Evolutionary conservation across 2,329 filamentous ascomycete genomes (phyloP).

Genomic region (Trichoderma endophyticum): DNA sequence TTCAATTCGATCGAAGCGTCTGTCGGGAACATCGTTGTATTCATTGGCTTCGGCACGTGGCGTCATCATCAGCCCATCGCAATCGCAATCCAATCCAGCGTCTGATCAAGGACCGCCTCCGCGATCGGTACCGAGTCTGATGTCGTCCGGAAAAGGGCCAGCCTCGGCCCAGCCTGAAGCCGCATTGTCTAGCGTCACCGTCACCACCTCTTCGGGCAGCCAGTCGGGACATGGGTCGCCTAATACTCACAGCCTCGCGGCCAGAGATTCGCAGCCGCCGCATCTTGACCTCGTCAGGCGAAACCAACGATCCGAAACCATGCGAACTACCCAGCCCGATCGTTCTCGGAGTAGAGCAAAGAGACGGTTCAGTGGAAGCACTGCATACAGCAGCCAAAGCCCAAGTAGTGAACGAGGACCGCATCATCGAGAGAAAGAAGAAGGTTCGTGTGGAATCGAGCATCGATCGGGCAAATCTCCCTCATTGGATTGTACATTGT

Average conservation of each 20-base stretch:
- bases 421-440: conserved; percentile 56
- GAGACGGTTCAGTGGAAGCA: conserved; percentile 77
- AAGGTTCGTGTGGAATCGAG: conserved; percentile 36
- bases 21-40: conserved; percentile 71
- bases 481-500: neutral
- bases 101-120: conserved; percentile 46
- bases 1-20: conserved; percentile 50
- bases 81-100: conserved; percentile 49
- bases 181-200: conserved; percentile 49
- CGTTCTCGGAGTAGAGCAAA: conserved; percentile 67
- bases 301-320: conserved; percentile 36
- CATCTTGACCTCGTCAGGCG: conserved; percentile 47
- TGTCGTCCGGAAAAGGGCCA: conserved; percentile 44
- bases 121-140: conserved; percentile 45
- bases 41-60: conserved; percentile 62
- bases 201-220: conserved; percentile 49
- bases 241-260: conserved; percentile 44
- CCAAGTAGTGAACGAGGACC: conserved; percentile 66
- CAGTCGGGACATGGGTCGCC: conserved; percentile 39
- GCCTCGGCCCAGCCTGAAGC: conserved; percentile 48
- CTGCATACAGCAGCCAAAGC: conserved; percentile 76
- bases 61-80: conserved; percentile 43
- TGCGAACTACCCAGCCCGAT: conserved; percentile 45
- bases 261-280: conserved; percentile 41
- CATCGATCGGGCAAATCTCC: neutral